Base-by-base conservation (phyloP, 2,329 filamentous ascomycete genomes). In the Elsinoe necatrix region DNA sequence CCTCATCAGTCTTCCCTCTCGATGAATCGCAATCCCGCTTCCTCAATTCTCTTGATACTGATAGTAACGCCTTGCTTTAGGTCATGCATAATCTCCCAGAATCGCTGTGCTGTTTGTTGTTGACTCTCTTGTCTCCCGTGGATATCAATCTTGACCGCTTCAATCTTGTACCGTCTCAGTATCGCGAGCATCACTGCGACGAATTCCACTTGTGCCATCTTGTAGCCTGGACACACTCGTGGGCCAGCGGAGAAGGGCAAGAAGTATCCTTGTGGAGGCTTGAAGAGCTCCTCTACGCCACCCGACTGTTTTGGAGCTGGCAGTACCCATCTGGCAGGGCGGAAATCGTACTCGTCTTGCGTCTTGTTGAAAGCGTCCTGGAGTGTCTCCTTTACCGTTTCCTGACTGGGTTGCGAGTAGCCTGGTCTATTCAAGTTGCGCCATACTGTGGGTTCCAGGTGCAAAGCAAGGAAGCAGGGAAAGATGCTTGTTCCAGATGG, bases 141-240 rank as follows among this genome's bases (percentile, higher is more conserved):
- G 18, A 45, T n/a, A 7, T 5, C 11, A 9, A 14, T n/a, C 27
- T 21, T 50, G 45, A 18, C 16, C 14, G 29, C 45, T 27, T 50
- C 25, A n/a, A 50, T 16, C 21, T 34, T 50, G 29, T 25, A 64
- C 16, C 56, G 21, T 12, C 66, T 61, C 34, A 77, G 66, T 8
- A 78, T 60, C 1, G 69, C 69, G 57, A 72, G 63, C 21, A 81
- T 62, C 1, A 75, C 71, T 9, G 71, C 72, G 2, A 74, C 72
- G 63, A 80, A 80, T 63, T 81, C 79, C 1, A 81, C 78, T 64
- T 81, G 75, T 1, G 77, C 69, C 70, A 81, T 77, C 61, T 79
- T 80, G 67, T 75, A 71, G 0, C 78, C 79, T 0, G 77, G 77
- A 62, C 78, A 81, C 3, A 75, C 66, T 5, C 78, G 64, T 9